A percentile compares a stretch with the other conserved stretches of the same genome.
Conservation (phyloP, 78 protist species). For the Bodo saltans region DNA sequence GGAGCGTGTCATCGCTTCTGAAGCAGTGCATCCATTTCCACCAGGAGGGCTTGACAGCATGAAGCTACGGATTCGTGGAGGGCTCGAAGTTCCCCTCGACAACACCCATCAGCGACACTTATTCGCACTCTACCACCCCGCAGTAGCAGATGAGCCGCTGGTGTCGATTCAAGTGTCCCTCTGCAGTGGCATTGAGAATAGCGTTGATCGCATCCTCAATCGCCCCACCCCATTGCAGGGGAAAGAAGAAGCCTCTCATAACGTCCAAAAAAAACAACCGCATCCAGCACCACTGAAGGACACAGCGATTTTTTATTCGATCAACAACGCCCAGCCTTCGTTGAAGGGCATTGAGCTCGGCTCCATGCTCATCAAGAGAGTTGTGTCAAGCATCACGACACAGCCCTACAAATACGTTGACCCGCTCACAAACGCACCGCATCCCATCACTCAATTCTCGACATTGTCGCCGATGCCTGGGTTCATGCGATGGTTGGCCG, state of each 20-base stretch:
- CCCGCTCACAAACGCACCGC: not conserved
- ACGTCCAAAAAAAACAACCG: no score
- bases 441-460: not conserved
- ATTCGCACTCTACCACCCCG: not conserved
- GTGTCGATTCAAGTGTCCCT: not conserved
- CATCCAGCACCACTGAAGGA: not conserved
- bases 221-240: no score
- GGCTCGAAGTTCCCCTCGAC: no score
- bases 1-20: not conserved
- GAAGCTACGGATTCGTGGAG: not conserved
- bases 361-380: constrained; percentile 51
- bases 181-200: not conserved
- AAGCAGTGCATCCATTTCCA: not conserved
- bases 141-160: not conserved
- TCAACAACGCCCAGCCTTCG: constrained; percentile 35
- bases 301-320: constrained; percentile 47
- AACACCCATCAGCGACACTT: not conserved
- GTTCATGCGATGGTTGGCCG: constrained; percentile 19
- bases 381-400: not conserved
- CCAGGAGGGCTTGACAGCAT: not conserved
- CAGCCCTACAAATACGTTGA: constrained; percentile 45
- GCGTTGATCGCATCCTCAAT: not conserved
- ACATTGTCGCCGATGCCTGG: constrained; percentile 63
- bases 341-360: constrained; percentile 54
- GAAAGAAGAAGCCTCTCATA: no score